phyloP scores from a whole-genome alignment of 805 yeast genomes.

The Vanderwaltozyma verrucispora region DNA sequence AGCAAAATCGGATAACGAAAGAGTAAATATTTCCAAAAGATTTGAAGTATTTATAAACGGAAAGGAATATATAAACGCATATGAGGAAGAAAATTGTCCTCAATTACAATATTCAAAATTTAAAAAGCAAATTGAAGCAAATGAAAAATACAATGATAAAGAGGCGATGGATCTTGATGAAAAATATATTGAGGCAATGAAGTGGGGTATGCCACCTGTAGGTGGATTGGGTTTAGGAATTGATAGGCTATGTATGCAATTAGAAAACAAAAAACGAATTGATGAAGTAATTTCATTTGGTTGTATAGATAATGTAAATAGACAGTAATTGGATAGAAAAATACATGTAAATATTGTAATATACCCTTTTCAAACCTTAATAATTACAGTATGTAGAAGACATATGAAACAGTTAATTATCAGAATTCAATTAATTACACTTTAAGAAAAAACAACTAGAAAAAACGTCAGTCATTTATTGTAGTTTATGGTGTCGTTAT shows the following conservation, averaged over 20 bases:
- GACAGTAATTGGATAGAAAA: constrained; percentile 4
- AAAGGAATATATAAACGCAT: constrained; percentile 80
- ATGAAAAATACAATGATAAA: constrained; percentile 39
- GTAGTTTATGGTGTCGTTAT: too few species aligned
- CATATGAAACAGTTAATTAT: too few species aligned
- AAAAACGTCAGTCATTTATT: too few species aligned
- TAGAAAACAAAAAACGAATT: constrained; percentile 55
- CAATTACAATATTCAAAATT: constrained; percentile 57
- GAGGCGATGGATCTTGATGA: constrained; percentile 67
- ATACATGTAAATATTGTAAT: too few species aligned
- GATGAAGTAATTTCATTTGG: constrained; percentile 74
- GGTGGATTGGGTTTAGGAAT: constrained; percentile 98
- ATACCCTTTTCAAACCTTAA: too few species aligned
- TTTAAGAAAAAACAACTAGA: too few species aligned
- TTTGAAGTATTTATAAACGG: constrained; percentile 80
- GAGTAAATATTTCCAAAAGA: constrained; percentile 42
- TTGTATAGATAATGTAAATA: constrained; percentile 52
- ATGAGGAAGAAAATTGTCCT: constrained; percentile 94
- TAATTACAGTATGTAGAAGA: too few species aligned
- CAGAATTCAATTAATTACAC: too few species aligned
- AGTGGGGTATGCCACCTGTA: constrained; percentile 93
- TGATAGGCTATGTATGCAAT: constrained; percentile 76
- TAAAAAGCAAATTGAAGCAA: constrained; percentile 41
- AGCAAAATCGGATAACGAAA: constrained; percentile 51
- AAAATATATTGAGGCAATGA: constrained; percentile 64